These are phyloP conservation scores for Neurospora sp. DNA, from an alignment of 2,329 filamentous ascomycete species.

Conservation along the genomic window DNA sequence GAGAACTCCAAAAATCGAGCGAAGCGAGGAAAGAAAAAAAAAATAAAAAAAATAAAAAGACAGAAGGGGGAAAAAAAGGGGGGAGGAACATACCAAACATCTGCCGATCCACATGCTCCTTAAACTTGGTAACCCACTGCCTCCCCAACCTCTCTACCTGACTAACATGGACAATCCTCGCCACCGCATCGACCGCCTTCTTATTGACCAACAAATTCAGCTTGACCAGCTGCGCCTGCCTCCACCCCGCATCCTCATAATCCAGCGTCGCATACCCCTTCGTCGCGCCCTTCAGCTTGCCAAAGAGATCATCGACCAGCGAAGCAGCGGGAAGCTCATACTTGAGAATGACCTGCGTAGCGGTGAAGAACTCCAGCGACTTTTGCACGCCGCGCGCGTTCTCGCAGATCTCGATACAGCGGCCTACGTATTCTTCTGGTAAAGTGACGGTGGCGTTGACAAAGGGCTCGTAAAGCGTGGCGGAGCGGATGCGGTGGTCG, in stretches of 20 bases:
- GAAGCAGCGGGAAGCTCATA: constrained; percentile 84
- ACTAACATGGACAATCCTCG: constrained; percentile 75
- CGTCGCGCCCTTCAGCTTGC: constrained; percentile 84
- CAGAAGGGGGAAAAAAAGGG: not conserved
- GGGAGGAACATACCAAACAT: constrained; percentile 54
- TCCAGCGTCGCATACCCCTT: constrained; percentile 95
- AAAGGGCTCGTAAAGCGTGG: constrained; percentile 47
- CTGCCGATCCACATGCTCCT: constrained; percentile 89
- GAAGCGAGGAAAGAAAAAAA: not conserved
- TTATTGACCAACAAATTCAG: constrained; percentile 92
- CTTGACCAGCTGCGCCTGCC: constrained; percentile 70
- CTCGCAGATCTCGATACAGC: constrained; percentile 92
- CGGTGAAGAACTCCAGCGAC: constrained; percentile 81
- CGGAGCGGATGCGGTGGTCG: constrained; percentile 32
- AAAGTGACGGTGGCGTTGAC: constrained; percentile 80
- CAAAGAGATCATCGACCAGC: constrained; percentile 93
- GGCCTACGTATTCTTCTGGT: constrained; percentile 87
- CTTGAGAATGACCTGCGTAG: constrained; percentile 86
- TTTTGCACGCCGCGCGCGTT: constrained; percentile 78
- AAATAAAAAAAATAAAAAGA: not conserved
- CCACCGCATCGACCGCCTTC: constrained; percentile 82
- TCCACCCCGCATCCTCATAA: constrained; percentile 92
- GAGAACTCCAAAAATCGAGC: not conserved
- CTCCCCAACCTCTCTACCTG: constrained; percentile 74
- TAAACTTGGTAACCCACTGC: constrained; percentile 91